Percentiles rank a stretch among this genome's conserved stretches.
These are phyloP conservation scores for Neospermospora avenae DNA, from an alignment of 2,329 filamentous ascomycete species.

Conservation along the genomic window DNA sequence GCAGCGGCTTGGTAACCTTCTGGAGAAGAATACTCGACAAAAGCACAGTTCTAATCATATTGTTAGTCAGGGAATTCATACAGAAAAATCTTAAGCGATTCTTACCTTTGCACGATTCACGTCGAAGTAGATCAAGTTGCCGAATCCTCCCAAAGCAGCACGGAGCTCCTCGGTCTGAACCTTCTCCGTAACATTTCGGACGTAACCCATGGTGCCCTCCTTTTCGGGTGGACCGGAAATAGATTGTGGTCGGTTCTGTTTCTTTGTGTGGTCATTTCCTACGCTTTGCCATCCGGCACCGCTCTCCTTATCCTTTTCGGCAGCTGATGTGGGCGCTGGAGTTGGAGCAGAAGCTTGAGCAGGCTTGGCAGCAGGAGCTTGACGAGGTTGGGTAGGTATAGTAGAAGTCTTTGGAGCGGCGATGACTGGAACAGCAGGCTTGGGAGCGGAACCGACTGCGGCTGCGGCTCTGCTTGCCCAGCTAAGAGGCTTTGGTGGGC, in stretches of 20 bases:
- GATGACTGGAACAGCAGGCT: constrained; percentile 50
- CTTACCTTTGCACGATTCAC: constrained; percentile 80
- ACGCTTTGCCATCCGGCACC: constrained; percentile 82
- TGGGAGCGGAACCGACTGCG: constrained; percentile 50
- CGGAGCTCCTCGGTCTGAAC: constrained; percentile 73
- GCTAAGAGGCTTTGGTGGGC: constrained; percentile 60
- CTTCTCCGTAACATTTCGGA: constrained; percentile 93
- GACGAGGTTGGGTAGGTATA: constrained; percentile 51
- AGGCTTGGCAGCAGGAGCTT: constrained; percentile 42
- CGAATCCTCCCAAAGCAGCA: constrained; percentile 66
- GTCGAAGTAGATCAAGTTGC: constrained; percentile 70
- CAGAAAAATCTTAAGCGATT: background rate
- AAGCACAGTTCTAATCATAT: constrained; percentile 77
- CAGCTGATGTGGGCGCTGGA: constrained; percentile 44
- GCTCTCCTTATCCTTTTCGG: constrained; percentile 34
- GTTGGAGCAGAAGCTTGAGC: constrained; percentile 48
- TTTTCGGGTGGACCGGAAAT: constrained; percentile 63
- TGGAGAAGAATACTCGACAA: constrained; percentile 83
- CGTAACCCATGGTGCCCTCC: constrained; percentile 79
- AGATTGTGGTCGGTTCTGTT: constrained; percentile 72
- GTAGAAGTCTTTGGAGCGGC: constrained; percentile 52
- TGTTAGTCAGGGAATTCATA: constrained; percentile 12
- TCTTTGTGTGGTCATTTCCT: constrained; percentile 66
- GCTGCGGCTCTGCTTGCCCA: constrained; percentile 71
- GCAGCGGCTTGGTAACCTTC: constrained; percentile 82